Base-by-base conservation (phyloP, 139 green algal species). In the Auxenochlorella pyrenoidosa region DNA sequence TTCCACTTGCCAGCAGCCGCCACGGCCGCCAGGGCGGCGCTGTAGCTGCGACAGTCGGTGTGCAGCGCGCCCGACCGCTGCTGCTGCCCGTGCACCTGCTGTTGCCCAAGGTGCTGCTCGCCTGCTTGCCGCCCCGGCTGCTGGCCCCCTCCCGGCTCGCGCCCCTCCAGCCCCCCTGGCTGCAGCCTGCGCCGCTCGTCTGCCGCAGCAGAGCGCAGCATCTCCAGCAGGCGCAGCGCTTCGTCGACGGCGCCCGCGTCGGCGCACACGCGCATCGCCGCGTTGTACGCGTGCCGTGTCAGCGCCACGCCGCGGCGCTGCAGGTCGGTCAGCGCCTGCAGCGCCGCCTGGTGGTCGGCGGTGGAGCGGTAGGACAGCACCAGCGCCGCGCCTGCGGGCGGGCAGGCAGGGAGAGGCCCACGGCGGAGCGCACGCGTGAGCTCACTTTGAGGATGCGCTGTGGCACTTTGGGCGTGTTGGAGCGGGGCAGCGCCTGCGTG, bases 251-350 rank as follows among this genome's bases (percentile, higher is more conserved):
- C 84, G 22, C 78, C 88, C 26, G 63, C 76, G 47, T 91, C 88
- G 22, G 88, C 88, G n/a, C 30, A 59, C 86, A 78, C 65, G 2
- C 88, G 78, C 18, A 91, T 66, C 18, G 86, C 79, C 15, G 86
- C 80, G 82, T 91, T 91, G 77, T 68, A 91, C 1, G 84, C 88
- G 54, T 91, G 89, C 13, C 86, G 44, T 47, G 89, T 84, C 5
- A 89, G 22, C 12, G 77, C 30, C 43, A 84, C 54, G 0, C 76
- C n/a, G 5, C 65, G 40, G 21, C 24, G 41, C 26, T 66, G 51
- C 63, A 89, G 34, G 51, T 88, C 79, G 12, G 73, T 28, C 30
- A 91, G 60, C n/a, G 75, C 72, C 28, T 70, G 44, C 28, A 86
- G 6, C 6, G 83, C 84, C 3, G 58, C 84, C 6, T 65, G 30